phyloP scores from a whole-genome alignment of 495 filamentous ascomycete genomes.

The Xylaria venustula region DNA sequence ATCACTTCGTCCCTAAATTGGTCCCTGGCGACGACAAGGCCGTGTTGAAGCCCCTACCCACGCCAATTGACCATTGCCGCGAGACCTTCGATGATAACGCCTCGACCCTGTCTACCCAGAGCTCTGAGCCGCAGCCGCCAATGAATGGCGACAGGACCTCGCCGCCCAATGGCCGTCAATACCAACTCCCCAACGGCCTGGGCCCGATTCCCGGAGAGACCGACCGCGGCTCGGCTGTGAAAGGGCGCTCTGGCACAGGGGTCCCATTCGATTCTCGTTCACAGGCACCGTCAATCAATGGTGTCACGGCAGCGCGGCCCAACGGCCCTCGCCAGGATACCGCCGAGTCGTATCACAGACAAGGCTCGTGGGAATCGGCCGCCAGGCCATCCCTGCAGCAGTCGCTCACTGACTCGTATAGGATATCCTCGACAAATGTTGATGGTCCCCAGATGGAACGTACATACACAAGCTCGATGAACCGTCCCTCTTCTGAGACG shows the following conservation, averaged over 20 bases:
- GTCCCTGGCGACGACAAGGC: slow-evolving; percentile 24
- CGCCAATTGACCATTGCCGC: slow-evolving; percentile 32
- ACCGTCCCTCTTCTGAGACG: slow-evolving; percentile 15
- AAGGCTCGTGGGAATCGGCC: slow-evolving; percentile 31
- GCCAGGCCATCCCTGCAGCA: slow-evolving; percentile 30
- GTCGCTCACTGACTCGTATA: slow-evolving; percentile 32
- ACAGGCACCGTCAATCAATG: slow-evolving; percentile 8
- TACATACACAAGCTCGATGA: slow-evolving; percentile 13
- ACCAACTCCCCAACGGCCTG: slow-evolving; percentile 23
- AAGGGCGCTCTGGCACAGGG: slow-evolving; percentile 16
- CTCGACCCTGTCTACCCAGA: slow-evolving; percentile 34
- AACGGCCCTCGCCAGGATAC: slow-evolving; percentile 22
- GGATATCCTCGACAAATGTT: slow-evolving; percentile 30
- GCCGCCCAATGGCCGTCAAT: slow-evolving; percentile 35
- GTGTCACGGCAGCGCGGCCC: slow-evolving; percentile 10
- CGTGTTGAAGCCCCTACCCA: slow-evolving; percentile 21
- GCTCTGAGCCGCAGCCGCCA: slow-evolving; percentile 31
- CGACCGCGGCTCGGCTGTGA: neutral
- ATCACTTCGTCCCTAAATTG: slow-evolving; percentile 24
- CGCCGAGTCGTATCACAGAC: slow-evolving; percentile 21
- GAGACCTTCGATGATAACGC: slow-evolving; percentile 37
- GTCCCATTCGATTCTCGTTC: slow-evolving; percentile 19
- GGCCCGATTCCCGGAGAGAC: slow-evolving; percentile 9
- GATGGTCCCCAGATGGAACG: slow-evolving; percentile 33
- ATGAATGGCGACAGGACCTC: slow-evolving; percentile 40